Percentiles rank a stretch among this genome's conserved stretches.
Evolutionary conservation across 1,284 basidiomycete species (phyloP).

Genomic region (Trametes versicolor): DNA sequence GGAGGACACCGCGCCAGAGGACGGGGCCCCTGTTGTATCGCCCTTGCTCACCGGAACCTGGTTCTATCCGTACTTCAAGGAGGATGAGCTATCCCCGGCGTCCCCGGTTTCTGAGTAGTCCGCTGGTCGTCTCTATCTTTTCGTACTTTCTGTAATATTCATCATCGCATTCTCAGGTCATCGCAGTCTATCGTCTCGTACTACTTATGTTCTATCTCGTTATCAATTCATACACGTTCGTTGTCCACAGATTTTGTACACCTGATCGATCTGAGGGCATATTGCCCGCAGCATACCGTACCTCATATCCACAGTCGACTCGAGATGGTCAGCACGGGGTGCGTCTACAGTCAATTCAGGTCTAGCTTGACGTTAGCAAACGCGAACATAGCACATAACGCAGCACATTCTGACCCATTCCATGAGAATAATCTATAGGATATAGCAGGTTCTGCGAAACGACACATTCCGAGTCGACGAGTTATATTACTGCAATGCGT

Average conservation of each 20-base stretch:
- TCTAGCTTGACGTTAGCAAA: neutral
- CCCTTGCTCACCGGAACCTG: neutral
- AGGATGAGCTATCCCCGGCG: neutral
- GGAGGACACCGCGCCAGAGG: neutral
- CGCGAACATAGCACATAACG: constrained; percentile 3
- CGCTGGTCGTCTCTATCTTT: neutral
- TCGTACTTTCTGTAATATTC: neutral
- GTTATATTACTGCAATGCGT: neutral
- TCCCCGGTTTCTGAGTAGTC: neutral
- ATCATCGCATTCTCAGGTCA: neutral
- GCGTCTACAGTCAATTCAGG: too few species aligned
- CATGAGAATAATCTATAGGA: too few species aligned
- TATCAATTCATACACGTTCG: neutral
- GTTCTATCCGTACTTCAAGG: constrained; percentile 1
- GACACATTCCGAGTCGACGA: too few species aligned
- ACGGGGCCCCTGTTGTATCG: neutral
- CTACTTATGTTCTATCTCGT: neutral
- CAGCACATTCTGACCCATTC: neutral
- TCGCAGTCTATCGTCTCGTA: neutral
- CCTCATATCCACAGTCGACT: too few species aligned
- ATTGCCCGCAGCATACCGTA: neutral
- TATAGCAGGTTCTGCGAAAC: neutral
- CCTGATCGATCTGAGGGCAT: neutral
- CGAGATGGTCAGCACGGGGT: too few species aligned
- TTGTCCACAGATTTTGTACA: neutral